Evolutionary conservation across 2,329 filamentous ascomycete species (phyloP), one percentile per base, ranked within the genome.

Genomic region (Clonostachys rosea): DNA sequence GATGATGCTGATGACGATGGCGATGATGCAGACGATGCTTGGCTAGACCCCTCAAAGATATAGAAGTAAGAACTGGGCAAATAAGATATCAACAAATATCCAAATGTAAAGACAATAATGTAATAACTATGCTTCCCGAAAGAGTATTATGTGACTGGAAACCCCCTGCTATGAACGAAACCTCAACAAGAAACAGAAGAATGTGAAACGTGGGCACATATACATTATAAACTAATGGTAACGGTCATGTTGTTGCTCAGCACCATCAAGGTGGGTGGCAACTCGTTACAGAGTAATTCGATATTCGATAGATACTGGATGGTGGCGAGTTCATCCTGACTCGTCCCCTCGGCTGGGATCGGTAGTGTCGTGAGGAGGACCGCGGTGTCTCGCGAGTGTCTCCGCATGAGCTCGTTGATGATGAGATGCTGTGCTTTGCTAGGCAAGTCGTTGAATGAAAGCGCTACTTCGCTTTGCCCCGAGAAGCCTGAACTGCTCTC

Each of bases 161-260:
- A 2, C 24, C 24, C 24, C 24, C 24, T 30, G 24, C 24, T 30
- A 30, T 30, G 8, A 30, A 10, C 3, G 9, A 30, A 30, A 30
- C 24, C 24, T 30, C 24, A 30, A 30, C 10, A 30, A 30, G 24
- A 30, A 30, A 30, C 3, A 30, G 24, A 30, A 30, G 9, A 9
- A 30, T 30, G 24, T 30, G 24, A 30, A 30, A 10, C 24, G 24
- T 30, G 24, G 8, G 24, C 24, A 10, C 24, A 30, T 30, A 10
- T 35, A 16, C 40, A 33, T 50, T 40, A 89, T 51, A 89, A 65
- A 61, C 84, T 87, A 58, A 87, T 87, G 7, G 87, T 95, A 42
- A 95, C 89, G 14, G 89, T 95, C 86, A 95, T 91, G 58, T 84
- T 90, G 65, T 95, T 95, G 65, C 87, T 91, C 66, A 95, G 78